Base-by-base conservation (phyloP, 176 grass and related monocot species). In the Elymus sibiricus region DNA sequence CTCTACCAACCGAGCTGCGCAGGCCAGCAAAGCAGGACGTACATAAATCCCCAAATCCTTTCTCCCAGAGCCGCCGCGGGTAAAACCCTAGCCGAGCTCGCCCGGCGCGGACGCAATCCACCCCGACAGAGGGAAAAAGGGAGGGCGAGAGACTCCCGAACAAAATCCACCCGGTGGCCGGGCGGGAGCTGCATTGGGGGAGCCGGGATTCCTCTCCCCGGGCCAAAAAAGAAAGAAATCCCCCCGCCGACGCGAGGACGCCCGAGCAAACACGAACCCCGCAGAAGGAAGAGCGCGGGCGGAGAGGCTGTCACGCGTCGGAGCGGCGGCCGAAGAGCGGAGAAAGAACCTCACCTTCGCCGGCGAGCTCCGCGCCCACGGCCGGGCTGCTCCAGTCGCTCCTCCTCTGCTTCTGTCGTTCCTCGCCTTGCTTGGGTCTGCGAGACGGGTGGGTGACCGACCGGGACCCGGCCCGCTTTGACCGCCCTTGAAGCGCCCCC, bases 11-110 rank as follows among this genome's bases (percentile, higher is more conserved):
- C 24, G 40, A 0, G 25, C 4, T 11, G 26, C 21, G 19, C n/a
- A 19, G 77, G 40, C 14, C 4, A 16, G 28, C 32, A 42, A 6
- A 24, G 11, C 35, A 10, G 10, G 21, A 5, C n/a, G n/a, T 26
- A 63, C 11, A 5, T 4, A 76, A 72, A 55, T 24, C 84, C 79
- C 53, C 31, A 64, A 72, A 83, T 13, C 12, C 32, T 24, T 34
- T 2, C 47, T 49, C 62, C 27, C 22, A 14, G 15, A 2, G 71
- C 71, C 42, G 13, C 2, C 28, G 47, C 25, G 15, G 16, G 82
- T 26, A 71, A 39, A 90, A 86, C 64, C 74, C 89, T 90, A 79
- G 82, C 7, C 31, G 53, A 40, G 64, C 58, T 16, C 73, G 27
- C 43, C 27, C 64, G 21, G 32, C 29, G 12, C 6, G 53, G 24